Conservation (phyloP, 495 filamentous ascomycete genomes). For the Penicillium manginii region DNA sequence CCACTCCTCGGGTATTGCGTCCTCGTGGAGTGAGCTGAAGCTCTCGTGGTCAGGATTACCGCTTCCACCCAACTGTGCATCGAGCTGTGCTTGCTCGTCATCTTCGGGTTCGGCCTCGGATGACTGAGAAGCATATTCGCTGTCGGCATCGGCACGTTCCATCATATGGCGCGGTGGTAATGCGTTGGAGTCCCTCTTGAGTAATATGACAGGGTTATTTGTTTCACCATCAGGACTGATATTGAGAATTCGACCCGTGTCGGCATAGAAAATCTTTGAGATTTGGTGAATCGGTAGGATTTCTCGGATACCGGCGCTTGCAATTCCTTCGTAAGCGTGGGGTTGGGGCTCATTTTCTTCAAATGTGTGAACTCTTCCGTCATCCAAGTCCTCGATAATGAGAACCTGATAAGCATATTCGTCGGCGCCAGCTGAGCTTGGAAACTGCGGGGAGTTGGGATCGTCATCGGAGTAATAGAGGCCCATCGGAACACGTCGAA, state of each 20-base stretch:
- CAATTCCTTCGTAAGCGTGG: constrained; percentile 69
- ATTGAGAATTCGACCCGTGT: constrained; percentile 92
- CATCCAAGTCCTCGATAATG: constrained; percentile 90
- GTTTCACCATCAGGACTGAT: constrained; percentile 78
- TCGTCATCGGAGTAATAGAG: constrained; percentile 30
- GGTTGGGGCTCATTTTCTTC: constrained; percentile 68
- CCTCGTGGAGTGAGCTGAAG: constrained; percentile 34
- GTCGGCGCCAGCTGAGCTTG: constrained; percentile 55
- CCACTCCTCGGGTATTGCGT: constrained; percentile 55
- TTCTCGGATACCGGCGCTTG: constrained; percentile 77
- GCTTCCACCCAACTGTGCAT: constrained; percentile 66
- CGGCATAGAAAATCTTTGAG: constrained; percentile 96
- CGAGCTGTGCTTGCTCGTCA: constrained; percentile 63
- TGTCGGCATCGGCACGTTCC: constrained; percentile 48
- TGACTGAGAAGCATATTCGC: constrained; percentile 25
- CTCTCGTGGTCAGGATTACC: constrained; percentile 27
- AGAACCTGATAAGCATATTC: constrained; percentile 90
- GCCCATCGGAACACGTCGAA: constrained; percentile 63
- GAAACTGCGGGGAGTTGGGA: constrained; percentile 36
- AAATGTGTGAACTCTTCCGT: constrained; percentile 82
- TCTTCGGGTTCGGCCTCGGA: constrained; percentile 42
- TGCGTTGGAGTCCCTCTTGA: constrained; percentile 84
- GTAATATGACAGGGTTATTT: constrained; percentile 82
- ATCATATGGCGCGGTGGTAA: constrained; percentile 70
- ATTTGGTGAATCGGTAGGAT: constrained; percentile 87